Percentiles rank a stretch among this genome's conserved stretches.
Evolutionary conservation across 2,329 filamentous ascomycete species (phyloP).

Genomic region (Meredithiella fracta): DNA sequence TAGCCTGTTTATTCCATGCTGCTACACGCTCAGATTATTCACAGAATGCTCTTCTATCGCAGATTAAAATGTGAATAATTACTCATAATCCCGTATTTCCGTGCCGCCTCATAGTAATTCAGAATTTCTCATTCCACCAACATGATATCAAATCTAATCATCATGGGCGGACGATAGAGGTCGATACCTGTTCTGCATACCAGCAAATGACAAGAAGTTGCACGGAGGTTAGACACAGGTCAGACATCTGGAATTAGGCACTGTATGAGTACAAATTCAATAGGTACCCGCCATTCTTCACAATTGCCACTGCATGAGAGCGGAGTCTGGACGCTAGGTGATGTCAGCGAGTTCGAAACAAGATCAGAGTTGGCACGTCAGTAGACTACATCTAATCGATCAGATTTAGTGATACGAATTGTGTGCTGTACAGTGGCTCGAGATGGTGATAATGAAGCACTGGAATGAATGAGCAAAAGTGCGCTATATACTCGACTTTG

Average conservation of each 20-base stretch:
- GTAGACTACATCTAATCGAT: not conserved
- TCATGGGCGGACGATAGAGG: not conserved
- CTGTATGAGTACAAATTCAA: not conserved
- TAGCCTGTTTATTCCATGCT: too few relatives aligned
- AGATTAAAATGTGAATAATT: not conserved
- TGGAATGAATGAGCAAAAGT: too few relatives aligned
- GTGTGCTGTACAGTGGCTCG: too few relatives aligned
- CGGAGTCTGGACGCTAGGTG: not conserved
- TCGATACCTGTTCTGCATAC: not conserved
- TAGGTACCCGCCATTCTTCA: not conserved
- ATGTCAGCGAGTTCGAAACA: slow-evolving; percentile 3
- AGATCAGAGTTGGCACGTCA: not conserved
- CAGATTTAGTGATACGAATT: too few relatives aligned
- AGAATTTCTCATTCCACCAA: not conserved
- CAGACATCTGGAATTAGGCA: too few relatives aligned
- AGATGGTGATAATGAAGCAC: too few relatives aligned
- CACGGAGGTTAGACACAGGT: slow-evolving; percentile 7
- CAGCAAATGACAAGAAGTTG: slow-evolving; percentile 7
- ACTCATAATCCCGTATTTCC: not conserved
- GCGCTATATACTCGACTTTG: too few relatives aligned
- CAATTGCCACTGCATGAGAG: not conserved
- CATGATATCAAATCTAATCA: not conserved
- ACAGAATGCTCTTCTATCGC: too few relatives aligned
- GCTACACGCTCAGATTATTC: too few relatives aligned
- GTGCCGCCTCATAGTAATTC: not conserved